Percentiles rank a stretch among this genome's conserved stretches.
These are phyloP conservation scores for Dissophora ornata DNA, from an alignment of 192 early-diverging fungal species.

Conservation along the genomic window DNA sequence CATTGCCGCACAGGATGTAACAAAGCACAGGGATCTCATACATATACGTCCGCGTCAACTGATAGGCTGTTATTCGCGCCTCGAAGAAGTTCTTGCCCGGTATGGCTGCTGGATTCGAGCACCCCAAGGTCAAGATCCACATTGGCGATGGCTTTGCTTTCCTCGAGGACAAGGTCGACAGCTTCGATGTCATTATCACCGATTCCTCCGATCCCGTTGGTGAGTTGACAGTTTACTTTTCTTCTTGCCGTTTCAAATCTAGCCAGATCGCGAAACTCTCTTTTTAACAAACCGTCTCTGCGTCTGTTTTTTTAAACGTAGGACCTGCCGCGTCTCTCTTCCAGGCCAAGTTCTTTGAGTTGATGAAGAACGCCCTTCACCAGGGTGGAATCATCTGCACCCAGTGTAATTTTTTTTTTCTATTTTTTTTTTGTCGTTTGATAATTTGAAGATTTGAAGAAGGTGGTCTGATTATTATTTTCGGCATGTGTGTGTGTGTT, in stretches of 20 bases:
- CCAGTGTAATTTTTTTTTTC: constrained; percentile 73
- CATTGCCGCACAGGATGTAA: no score
- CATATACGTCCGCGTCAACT: no score
- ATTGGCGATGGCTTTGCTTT: constrained; percentile 98
- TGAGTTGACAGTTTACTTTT: constrained; percentile 21
- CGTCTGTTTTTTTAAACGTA: no score
- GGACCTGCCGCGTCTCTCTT: constrained; percentile 97
- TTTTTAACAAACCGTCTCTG: no score
- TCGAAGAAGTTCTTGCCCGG: constrained; percentile 94
- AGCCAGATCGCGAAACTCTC: no score
- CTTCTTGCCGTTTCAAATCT: no score
- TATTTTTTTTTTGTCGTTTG: constrained; percentile 12
- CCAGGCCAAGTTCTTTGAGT: constrained; percentile 90
- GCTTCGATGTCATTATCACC: constrained; percentile 99
- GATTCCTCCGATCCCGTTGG: constrained; percentile 97
- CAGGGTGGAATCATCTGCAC: constrained; percentile 93
- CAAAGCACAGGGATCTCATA: no score
- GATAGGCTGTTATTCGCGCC: constrained; percentile 81
- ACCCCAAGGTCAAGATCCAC: constrained; percentile 94
- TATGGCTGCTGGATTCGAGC: constrained; percentile 93
- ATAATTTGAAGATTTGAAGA: not conserved
- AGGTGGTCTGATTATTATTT: no score
- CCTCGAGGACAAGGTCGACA: constrained; percentile 85
- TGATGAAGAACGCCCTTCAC: constrained; percentile 92
- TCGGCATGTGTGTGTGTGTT: no score